phyloP scores from a whole-genome alignment of 2,329 filamentous ascomycete species.

The Cladorrhinum sp. region DNA sequence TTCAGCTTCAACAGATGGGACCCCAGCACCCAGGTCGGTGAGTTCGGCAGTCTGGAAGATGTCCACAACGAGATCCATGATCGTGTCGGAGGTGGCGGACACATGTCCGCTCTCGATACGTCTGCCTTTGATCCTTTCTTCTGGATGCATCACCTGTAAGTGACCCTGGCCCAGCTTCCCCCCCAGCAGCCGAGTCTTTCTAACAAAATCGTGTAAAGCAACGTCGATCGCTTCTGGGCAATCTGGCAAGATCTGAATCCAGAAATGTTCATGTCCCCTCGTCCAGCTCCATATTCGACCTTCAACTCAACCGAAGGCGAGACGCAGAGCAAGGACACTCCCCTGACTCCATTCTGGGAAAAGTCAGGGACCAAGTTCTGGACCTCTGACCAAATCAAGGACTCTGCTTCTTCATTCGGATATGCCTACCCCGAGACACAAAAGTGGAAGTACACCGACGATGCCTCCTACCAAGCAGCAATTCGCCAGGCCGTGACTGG shows the following conservation, averaged over 20 bases:
- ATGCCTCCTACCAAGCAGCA: constrained; percentile 22
- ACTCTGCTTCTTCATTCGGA: constrained; percentile 26
- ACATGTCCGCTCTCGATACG: constrained; percentile 53
- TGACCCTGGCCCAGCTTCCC: no score
- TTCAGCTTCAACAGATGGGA: constrained; percentile 28
- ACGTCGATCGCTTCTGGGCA: constrained; percentile 64
- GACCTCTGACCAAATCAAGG: constrained; percentile 29
- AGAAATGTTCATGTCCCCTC: constrained; percentile 32
- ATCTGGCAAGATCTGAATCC: constrained; percentile 48
- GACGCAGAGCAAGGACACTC: constrained; percentile 19
- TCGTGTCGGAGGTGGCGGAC: constrained; percentile 39
- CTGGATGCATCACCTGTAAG: constrained; percentile 56
- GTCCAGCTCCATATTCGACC: constrained; percentile 29
- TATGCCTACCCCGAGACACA: constrained; percentile 32
- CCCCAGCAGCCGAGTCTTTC: no score
- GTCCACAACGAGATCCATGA: constrained; percentile 41
- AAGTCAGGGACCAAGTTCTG: constrained; percentile 28
- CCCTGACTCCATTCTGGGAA: constrained; percentile 33
- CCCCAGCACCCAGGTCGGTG: constrained; percentile 18
- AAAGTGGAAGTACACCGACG: constrained; percentile 23
- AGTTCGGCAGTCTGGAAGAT: constrained; percentile 34
- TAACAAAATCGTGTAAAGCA: no score
- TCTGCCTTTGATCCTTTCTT: constrained; percentile 62
- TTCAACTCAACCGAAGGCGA: constrained; percentile 27
- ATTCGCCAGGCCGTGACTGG: constrained; percentile 18